Evolutionary conservation across 257 asterid species (phyloP), one percentile per base, ranked within the genome.

Genomic region (Nicotiana sylvestris): DNA sequence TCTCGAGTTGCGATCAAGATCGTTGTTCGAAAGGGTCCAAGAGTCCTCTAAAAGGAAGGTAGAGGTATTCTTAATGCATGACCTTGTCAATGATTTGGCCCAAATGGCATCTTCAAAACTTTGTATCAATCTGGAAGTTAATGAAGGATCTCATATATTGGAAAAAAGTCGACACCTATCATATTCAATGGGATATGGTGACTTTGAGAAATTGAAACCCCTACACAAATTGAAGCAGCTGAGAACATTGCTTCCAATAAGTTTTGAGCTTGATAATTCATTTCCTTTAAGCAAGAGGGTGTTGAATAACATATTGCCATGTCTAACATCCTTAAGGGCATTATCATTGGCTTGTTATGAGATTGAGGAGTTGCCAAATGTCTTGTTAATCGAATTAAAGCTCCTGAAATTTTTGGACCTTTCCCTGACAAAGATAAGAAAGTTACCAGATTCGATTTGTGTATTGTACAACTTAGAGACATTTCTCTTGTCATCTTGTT

Each of bases 41-140:
- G 4, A 70, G 1, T 35, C 76, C 18, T 67, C 76, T 67, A 0
- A 35, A 17, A 16, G 29, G 30, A 9, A 17, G 5, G 0, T 15
- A 0, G 65, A 5, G 30, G 37, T 5, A 17, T 81, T 55, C 46
- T 33, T 37, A 37, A 81, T 81, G 84, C 84, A 81, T 69, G 80
- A 81, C 30, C 80, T 81, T 15, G 77, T 81, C 25, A 81, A 81
- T 21, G 84, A 68, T 81, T 18, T 81, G 33, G 80, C 80, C 15
- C 62, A 68, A 5, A 11, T 49, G 25, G 69, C 76, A 1, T 81
- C 67, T 51, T 76, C 69, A 35, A 33, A 81, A 4, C 62, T 51
- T 13, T 81, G 68, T 68, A 6, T 21, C 2, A 81, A 69, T 25
- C 15, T 81, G 49, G 84, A 81, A n/a, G 43, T 55, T 0, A 27